Percentiles rank a stretch among this genome's conserved stretches.
Conservation (phyloP, 2,329 filamentous ascomycete species). For the Penicillium freii region DNA sequence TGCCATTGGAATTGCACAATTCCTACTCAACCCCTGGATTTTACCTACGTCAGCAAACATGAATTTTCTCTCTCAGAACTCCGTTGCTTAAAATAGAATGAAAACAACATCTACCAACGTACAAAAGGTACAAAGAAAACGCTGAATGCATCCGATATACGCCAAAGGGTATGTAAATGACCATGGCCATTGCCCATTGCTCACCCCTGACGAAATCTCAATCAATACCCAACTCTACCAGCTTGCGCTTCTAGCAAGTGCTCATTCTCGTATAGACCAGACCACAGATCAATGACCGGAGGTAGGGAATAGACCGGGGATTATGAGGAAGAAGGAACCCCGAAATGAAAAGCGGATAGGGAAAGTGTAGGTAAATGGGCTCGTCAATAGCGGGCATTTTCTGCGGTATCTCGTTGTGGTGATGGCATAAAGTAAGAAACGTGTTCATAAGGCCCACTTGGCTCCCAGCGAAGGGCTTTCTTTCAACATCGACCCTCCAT, state of each 20-base stretch:
- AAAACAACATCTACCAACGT: conserved; percentile 4
- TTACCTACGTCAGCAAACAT: background rate
- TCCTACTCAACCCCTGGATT: too few species aligned
- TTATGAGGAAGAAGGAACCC: background rate
- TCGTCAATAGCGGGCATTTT: conserved; percentile 37
- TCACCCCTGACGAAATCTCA: background rate
- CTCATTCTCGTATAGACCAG: conserved; percentile 5
- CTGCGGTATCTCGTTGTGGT: conserved; percentile 38
- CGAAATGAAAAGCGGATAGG: background rate
- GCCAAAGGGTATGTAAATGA: conserved; percentile 5
- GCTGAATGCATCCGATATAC: conserved; percentile 2
- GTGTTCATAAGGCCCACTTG: conserved; percentile 22
- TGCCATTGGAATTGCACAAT: too few species aligned
- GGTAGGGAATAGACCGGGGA: background rate
- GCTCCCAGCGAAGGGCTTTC: conserved; percentile 19
- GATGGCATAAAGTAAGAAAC: conserved; percentile 33
- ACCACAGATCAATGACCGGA: background rate
- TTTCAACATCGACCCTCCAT: conserved; percentile 10
- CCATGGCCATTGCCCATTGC: background rate
- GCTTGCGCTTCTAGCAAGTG: conserved; percentile 1
- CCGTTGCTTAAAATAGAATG: background rate
- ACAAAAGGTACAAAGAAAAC: background rate
- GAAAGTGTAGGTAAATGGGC: conserved; percentile 17
- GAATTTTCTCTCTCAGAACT: background rate
- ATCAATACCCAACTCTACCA: conserved; percentile 4